phyloP scores from a whole-genome alignment of 495 filamentous ascomycete species.

The Trichoderma parareesei region DNA sequence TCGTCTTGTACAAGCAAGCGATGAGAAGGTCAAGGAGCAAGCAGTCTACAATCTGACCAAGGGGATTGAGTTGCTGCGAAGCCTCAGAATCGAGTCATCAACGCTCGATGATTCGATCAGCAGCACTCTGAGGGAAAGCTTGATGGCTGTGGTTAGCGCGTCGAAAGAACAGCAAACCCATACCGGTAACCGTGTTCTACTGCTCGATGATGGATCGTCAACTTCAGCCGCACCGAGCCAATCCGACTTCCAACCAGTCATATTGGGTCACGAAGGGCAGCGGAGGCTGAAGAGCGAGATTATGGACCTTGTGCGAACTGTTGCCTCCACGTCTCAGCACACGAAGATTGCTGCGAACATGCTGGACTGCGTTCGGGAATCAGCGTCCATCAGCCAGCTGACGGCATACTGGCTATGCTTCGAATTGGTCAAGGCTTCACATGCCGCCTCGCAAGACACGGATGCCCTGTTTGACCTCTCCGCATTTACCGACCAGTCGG shows the following conservation, averaged over 20 bases:
- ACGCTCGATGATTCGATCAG: slow-evolving; percentile 62
- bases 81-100: slow-evolving; percentile 57
- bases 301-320: slow-evolving; percentile 33
- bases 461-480: slow-evolving; percentile 60
- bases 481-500: slow-evolving; percentile 24
- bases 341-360: slow-evolving; percentile 46
- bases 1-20: slow-evolving; percentile 73
- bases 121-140: slow-evolving; percentile 52
- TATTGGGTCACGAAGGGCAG: slow-evolving; percentile 59
- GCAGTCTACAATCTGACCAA: slow-evolving; percentile 66
- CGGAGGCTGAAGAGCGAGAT: slow-evolving; percentile 50
- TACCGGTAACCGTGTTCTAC: neutral
- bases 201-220: neutral
- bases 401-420: slow-evolving; percentile 79
- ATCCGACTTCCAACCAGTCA: slow-evolving; percentile 47
- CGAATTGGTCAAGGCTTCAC: slow-evolving; percentile 53
- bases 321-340: slow-evolving; percentile 37
- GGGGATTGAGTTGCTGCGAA: slow-evolving; percentile 59
- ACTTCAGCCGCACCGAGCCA: neutral
- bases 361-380: slow-evolving; percentile 48
- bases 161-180: slow-evolving; percentile 20
- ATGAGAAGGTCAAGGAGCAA: slow-evolving; percentile 66
- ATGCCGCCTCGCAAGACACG: slow-evolving; percentile 40
- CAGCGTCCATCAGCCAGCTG: slow-evolving; percentile 47
- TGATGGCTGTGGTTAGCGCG: slow-evolving; percentile 35